These are phyloP conservation scores for Geotrichum europaeum DNA, from an alignment of 1,139 yeast species.

Conservation along the genomic window DNA sequence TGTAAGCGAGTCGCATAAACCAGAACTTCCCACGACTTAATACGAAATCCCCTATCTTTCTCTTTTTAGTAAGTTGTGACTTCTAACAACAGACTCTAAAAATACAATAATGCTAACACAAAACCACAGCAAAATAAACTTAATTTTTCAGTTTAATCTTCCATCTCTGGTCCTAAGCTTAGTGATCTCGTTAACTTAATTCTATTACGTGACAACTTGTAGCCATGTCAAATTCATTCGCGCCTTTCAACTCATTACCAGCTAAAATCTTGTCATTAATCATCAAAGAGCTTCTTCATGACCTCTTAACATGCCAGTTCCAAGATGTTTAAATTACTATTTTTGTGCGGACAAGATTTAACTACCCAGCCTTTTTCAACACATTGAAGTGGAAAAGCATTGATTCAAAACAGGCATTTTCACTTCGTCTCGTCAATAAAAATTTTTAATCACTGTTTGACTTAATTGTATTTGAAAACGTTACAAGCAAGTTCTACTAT, in stretches of 20 bases:
- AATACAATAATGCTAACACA: too few relatives aligned
- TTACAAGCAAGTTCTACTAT: background rate
- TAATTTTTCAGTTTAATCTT: too few relatives aligned
- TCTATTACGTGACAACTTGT: background rate
- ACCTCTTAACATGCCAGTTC: background rate
- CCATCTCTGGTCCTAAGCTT: too few relatives aligned
- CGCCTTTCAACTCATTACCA: background rate
- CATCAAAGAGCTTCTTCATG: background rate
- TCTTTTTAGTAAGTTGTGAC: background rate
- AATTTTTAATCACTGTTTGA: background rate
- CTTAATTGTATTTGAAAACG: background rate
- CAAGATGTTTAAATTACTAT: background rate
- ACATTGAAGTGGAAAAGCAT: background rate
- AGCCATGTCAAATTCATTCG: background rate
- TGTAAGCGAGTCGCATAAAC: too few relatives aligned
- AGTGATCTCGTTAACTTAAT: too few relatives aligned
- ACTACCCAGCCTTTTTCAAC: background rate
- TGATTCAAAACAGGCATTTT: background rate
- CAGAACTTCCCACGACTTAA: too few relatives aligned
- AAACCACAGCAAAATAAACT: too few relatives aligned
- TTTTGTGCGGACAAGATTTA: background rate
- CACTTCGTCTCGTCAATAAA: background rate
- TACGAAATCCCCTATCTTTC: too few relatives aligned
- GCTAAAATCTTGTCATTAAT: background rate
- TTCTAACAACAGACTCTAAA: background rate